A percentile compares a stretch with the other conserved stretches of the same genome.
phyloP scores from a whole-genome alignment of 169 alveolate species.

The Eimeria brunetti region DNA sequence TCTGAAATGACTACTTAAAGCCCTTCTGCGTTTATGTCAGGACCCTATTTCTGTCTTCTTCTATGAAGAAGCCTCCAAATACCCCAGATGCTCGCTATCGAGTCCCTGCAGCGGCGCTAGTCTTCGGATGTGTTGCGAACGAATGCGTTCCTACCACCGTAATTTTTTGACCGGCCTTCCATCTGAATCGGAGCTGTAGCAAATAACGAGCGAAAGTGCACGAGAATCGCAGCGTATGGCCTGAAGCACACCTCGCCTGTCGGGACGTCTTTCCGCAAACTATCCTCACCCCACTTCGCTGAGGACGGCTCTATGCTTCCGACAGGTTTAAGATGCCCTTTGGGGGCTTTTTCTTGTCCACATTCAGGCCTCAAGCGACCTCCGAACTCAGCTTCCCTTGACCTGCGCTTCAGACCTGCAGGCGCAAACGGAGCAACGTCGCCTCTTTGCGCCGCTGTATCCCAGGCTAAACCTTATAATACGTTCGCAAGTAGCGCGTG shows the following conservation, averaged over 20 bases:
- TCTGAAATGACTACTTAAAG: background rate
- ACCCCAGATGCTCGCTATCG: background rate
- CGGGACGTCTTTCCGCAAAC: background rate
- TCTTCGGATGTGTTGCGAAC: background rate
- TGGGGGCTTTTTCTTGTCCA: background rate
- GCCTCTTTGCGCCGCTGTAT: background rate
- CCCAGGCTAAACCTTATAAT: background rate
- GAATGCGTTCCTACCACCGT: background rate
- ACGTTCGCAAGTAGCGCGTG: background rate
- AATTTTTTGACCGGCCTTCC: background rate
- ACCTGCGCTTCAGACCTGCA: background rate
- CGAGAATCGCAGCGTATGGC: background rate
- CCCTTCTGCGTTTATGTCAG: background rate
- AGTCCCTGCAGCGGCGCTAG: background rate
- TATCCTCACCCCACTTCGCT: background rate
- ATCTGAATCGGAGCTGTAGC: background rate
- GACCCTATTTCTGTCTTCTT: background rate
- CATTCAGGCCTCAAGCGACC: background rate
- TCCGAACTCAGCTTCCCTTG: background rate
- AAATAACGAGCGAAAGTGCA: background rate
- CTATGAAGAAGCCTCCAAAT: background rate
- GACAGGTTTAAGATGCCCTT: background rate
- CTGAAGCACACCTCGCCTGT: background rate
- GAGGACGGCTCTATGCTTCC: background rate
- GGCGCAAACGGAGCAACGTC: background rate